Base-by-base conservation (phyloP, 1,139 yeast species). In the Yarrowia galli region DNA sequence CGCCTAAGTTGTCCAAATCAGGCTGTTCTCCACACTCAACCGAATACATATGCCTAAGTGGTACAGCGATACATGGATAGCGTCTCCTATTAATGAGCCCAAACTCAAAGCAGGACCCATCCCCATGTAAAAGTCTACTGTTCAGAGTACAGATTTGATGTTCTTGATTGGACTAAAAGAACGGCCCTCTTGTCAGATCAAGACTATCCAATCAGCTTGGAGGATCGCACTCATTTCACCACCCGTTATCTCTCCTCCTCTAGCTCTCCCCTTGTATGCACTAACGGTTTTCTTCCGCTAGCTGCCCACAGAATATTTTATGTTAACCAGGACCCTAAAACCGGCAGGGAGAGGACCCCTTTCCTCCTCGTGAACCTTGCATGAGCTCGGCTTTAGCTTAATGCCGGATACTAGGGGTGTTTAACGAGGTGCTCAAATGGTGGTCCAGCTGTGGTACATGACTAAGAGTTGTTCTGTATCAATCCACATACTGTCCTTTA, bases 281-380 rank as follows among this genome's bases (percentile, higher is more conserved):
- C 36, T 18, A 12, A 12, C 23, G 18, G 38, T 49, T n/a, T n/a
- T 49, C 54, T 49, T 12, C 54, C 54, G 40, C 23, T 7, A n/a
- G 12, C 54, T 7, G 18, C 18, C 38, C 7, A 49, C 40, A 32
- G 38, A 49, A 6, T 49, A 49, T 51, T 51, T 35, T 51, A 20
- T 51, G 22, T 36, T 51, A 51, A 35, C 18, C 22, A 16, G 5
- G 32, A 23, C 32, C 32, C 40, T 22, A 53, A 53, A 22, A 3
- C 25, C 40, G 32, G 10, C 6, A 16, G 45, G 25, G n/a, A 40
- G n/a, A 15, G 22, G 32, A 36, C 43, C 45, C 60, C 60, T 36
- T 22, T 36, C 32, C 43, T 53, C 45, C 45, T 53, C 45, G 60
- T 53, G 60, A 35, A 53, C 60, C 60, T 53, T 53, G 60, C 60